Conservation (phyloP, 1,284 basidiomycete genomes). For the Laetiporus sulphureus region DNA sequence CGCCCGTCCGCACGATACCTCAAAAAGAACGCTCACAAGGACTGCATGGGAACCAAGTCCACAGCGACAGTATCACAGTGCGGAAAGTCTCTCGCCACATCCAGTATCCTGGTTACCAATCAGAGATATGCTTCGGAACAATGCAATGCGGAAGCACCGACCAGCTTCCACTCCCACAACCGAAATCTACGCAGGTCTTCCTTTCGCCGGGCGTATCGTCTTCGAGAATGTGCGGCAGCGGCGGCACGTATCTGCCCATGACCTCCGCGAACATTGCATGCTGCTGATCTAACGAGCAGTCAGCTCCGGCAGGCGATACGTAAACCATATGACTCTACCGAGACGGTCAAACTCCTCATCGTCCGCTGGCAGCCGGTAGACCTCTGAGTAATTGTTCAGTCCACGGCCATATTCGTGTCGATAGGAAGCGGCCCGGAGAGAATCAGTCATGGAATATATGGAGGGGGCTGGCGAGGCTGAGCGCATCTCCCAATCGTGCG, state of each 20-base stretch:
- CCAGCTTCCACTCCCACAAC: constrained; percentile 75
- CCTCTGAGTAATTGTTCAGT: constrained; percentile 71
- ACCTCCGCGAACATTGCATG: constrained; percentile 55
- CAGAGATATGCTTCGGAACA: constrained; percentile 5
- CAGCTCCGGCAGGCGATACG: neutral
- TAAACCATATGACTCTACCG: constrained; percentile 33
- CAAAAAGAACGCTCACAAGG: constrained; percentile 37
- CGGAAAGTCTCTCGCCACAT: constrained; percentile 66
- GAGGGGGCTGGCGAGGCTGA: constrained; percentile 61
- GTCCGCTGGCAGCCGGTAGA: constrained; percentile 71
- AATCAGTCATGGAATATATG: constrained; percentile 61
- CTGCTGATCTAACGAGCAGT: constrained; percentile 48
- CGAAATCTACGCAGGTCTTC: constrained; percentile 67
- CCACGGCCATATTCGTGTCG: constrained; percentile 61
- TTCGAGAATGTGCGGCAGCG: constrained; percentile 47
- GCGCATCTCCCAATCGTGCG: constrained; percentile 37
- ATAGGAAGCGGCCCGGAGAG: constrained; percentile 50
- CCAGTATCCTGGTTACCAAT: constrained; percentile 53
- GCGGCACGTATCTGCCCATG: constrained; percentile 60
- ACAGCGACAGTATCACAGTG: constrained; percentile 63
- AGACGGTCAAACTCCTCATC: constrained; percentile 66
- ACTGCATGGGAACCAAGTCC: constrained; percentile 72
- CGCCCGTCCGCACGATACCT: neutral
- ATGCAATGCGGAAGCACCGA: constrained; percentile 24
- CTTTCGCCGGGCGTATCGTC: constrained; percentile 49